These are phyloP conservation scores for Wickerhamiella australiensis DNA, from an alignment of 805 yeast genomes.

Conservation along the genomic window DNA sequence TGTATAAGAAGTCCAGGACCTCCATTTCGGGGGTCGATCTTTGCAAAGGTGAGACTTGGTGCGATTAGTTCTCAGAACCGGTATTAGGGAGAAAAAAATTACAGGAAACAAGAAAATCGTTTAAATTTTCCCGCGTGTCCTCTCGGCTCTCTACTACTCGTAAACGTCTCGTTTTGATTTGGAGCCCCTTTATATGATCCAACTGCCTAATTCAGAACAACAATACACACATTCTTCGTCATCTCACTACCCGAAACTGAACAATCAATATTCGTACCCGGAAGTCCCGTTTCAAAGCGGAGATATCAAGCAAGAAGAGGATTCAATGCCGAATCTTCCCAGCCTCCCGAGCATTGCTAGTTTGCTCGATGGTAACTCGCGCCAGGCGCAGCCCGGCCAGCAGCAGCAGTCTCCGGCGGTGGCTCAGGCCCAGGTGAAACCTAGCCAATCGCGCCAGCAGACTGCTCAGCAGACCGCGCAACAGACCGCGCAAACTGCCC, in stretches of 20 bases:
- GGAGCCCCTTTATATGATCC: neutral
- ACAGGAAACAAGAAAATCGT: too few relatives aligned
- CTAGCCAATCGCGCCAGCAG: neutral
- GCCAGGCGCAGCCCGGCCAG: neutral
- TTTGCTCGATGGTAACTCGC: neutral
- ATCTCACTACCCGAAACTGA: conserved; percentile 3
- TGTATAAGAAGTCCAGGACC: conserved; percentile 1
- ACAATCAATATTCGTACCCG: neutral
- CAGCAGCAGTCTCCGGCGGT: too few relatives aligned
- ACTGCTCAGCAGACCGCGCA: neutral
- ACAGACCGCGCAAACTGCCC: too few relatives aligned
- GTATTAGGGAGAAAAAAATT: neutral
- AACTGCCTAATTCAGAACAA: conserved; percentile 2
- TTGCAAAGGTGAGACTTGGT: neutral
- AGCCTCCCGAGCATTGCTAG: neutral
- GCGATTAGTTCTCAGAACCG: neutral
- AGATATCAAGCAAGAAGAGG: neutral
- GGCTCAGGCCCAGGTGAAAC: too few relatives aligned
- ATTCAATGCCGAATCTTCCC: neutral
- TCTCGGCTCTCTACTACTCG: too few relatives aligned
- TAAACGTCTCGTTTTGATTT: too few relatives aligned
- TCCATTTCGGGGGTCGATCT: neutral
- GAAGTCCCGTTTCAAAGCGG: conserved; percentile 1
- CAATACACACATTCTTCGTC: neutral
- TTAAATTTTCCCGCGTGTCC: too few relatives aligned